Base-by-base conservation (phyloP, 768 basidiomycete genomes). In the Phaeotremella fagi region DNA sequence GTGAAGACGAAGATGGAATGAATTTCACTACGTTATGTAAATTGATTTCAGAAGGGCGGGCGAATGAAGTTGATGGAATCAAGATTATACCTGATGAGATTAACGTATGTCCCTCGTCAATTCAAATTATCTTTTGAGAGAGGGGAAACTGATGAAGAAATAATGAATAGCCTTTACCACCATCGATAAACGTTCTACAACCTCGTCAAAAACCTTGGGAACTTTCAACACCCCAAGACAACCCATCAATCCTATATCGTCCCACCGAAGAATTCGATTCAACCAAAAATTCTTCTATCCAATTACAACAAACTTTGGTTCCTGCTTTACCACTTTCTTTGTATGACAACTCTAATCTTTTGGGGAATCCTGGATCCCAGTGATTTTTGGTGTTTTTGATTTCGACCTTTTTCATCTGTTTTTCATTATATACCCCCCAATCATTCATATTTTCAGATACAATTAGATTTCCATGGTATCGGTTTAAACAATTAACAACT, bases 11-110 rank as follows among this genome's bases (percentile, higher is more conserved):
- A 24, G 50, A 27, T 23, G 54, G 55, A 26, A 46, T 66, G 61
- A 63, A 56, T 14, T 68, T 68, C 43, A 55, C 48, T 16, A 57
- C 53, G 46, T 33, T 68, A 1, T 49, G 33, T 25, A 7, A 49
- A 18, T 31, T 68, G 20, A 63, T 68, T n/a, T 45, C 49, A 23
- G 63, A 64, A 20, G 63, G 63, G 4, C 36, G 60, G 38, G 63
- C 60, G 22, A 58, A 35, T 1, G 60, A 68, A 23, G 48, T 68
- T 15, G 11, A 20, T 22, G 63, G 36, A 1, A n/a, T 48, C 3
- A 54, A 57, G 23, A 36, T 52, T n/a, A 61, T 68, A n/a, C 55
- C 59, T 2, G 59, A 68, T 27, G 45, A 43, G 18, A 20, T 62
- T 15, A 68, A 61, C 35, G 66, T 68, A 27, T 36, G 63, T 41